Conservation (phyloP, 768 basidiomycete species). For the Strobilomyces confusus region DNA sequence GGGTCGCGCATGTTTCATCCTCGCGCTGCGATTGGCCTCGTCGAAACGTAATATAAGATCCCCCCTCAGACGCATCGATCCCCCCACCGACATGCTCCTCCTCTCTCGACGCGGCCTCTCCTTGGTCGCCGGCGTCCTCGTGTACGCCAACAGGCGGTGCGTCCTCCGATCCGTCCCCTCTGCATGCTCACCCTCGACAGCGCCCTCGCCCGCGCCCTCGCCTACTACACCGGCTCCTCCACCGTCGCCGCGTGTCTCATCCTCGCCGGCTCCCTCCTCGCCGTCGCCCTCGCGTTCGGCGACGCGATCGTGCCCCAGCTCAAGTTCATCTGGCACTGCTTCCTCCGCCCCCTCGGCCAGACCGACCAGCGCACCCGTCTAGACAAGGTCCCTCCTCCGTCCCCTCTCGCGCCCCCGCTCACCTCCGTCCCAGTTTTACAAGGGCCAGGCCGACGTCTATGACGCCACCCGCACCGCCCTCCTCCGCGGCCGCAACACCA, state of each 20-base stretch:
- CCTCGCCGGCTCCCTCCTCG: constrained; percentile 21
- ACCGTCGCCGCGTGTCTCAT: constrained; percentile 26
- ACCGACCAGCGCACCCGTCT: constrained; percentile 42
- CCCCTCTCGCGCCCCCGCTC: background rate
- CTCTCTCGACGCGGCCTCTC: constrained; percentile 18
- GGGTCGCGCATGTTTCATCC: background rate
- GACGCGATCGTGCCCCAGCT: constrained; percentile 36
- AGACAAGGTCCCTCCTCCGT: constrained; percentile 34
- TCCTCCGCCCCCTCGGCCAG: constrained; percentile 39
- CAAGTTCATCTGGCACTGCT: constrained; percentile 50
- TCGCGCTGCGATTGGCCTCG: background rate
- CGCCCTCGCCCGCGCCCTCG: constrained; percentile 15
- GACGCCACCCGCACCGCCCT: constrained; percentile 60
- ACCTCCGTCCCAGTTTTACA: constrained; percentile 47
- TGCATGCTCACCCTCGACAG: constrained; percentile 4
- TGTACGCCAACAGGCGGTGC: constrained; percentile 19
- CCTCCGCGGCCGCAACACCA: constrained; percentile 66
- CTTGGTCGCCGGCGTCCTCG: constrained; percentile 16
- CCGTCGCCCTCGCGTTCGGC: constrained; percentile 19
- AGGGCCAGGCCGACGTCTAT: constrained; percentile 68
- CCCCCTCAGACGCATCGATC: too few species aligned
- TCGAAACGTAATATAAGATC: too few species aligned
- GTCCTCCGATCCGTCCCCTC: background rate
- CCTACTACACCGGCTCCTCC: constrained; percentile 29
- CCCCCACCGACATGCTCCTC: constrained; percentile 1